Base-by-base conservation (phyloP, 2,329 filamentous ascomycete genomes). In the Pseudogymnoascus sp. region DNA sequence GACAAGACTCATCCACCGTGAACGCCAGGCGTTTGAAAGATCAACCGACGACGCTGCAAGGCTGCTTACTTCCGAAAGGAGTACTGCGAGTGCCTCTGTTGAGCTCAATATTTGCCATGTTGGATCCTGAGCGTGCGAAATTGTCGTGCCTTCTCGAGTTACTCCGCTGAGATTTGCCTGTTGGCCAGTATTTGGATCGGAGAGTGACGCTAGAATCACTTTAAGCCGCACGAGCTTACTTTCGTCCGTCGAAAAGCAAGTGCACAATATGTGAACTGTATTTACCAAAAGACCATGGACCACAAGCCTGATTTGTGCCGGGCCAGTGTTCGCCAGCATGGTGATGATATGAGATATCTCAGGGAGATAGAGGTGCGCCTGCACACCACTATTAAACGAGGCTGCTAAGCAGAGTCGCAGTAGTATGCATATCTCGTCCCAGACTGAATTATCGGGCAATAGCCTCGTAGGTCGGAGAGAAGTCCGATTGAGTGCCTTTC, bases 1-100 rank as follows among this genome's bases (percentile, higher is more conserved):
- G 40, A 89, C 86, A 21, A 89, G 76, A 68, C 86, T 88, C 87
- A 89, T 89, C 87, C 87, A 89, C 18, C 87, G 81, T 18, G 87
- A 86, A 25, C 87, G 82, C 87, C 87, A 89, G 14, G 83, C 81
- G 68, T 89, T 89, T 21, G 85, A 82, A 69, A 87, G 78, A 67
- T 89, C 85, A 7, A 84, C 75, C 0, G 85, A 85, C 9, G 86
- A 83, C 11, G 87, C 86, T 2, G 86, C 86, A 14, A 87, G 76
- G 1, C 80, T 78, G 65, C 84, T 88, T 12, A 87, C 79, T 63
- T 89, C 86, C 60, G 87, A 85, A 16, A 89, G 73, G 1, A 88
- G 73, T 21, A 79, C 79, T 1, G 86, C 85, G 5, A 89, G 77
- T 59, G 80, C 82, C 69, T 89, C 87, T 9, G 83, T 87, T 9